Base-by-base conservation (phyloP, 352 stramenopile species). In the Globisporangium rhizosaccharum region DNA sequence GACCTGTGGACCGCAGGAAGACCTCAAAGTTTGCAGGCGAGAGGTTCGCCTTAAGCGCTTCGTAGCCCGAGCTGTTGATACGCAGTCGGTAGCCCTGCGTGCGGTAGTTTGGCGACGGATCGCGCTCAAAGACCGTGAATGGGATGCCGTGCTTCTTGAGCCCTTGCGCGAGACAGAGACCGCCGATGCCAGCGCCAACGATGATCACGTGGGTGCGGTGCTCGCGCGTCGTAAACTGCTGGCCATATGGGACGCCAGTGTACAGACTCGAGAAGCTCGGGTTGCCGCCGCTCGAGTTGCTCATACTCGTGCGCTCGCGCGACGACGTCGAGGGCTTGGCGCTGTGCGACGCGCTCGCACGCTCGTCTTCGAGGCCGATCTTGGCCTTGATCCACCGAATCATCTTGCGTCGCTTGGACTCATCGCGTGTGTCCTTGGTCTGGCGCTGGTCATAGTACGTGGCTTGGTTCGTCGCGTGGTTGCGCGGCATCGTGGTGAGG, bases 91-190 rank as follows among this genome's bases (percentile, higher is more conserved):
- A 88, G 15, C 79, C 79, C 25, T 88, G 79, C 7, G 74, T 72
- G 3, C 79, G 74, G 50, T 79, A 87, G 59, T 85, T 88, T 12
- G 76, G 70, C 17, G 79, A 74, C 33, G 76, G 76, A 25, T 88
- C 79, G 17, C 79, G 67, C 39, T 88, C 79, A 48, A 86, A 88
- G 30, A 88, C 65, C 0, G 79, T 88, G 66, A 88, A 87, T 0
- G 74, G 76, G 52, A 88, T 84, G 48, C 74, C 76, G 26, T 71
- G 26, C 45, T 85, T 84, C 48, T 75, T 75, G 47, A 88, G 71
- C 0, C 76, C 79, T 56, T 88, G 76, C 0, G 79, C 79, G 26
- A 88, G 67, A 48, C 79, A 88, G 3, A 88, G 59, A 0, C 79
- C 79, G 8, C 79, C 79, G 42, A 88, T 82, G 9, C 79, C 79